These are phyloP conservation scores for Wickerhamiella sorbophila DNA, from an alignment of 805 yeast species.

Conservation along the genomic window DNA sequence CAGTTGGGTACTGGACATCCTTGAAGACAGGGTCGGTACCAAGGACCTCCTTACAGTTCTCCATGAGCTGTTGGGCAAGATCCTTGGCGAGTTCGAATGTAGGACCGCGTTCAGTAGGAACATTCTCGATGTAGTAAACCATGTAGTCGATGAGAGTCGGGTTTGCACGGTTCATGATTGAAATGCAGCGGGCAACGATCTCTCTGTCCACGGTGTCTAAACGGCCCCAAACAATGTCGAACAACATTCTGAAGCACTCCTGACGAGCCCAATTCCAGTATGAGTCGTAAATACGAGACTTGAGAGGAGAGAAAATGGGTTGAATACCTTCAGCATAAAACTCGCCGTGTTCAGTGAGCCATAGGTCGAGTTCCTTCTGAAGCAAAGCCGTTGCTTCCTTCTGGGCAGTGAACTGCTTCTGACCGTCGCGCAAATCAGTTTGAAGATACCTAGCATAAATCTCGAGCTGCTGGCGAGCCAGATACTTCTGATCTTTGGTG, in stretches of 20 bases:
- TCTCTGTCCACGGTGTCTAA: slow-evolving; percentile 85
- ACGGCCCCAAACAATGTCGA: slow-evolving; percentile 90
- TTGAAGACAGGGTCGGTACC: slow-evolving; percentile 82
- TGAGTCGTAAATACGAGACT: slow-evolving; percentile 92
- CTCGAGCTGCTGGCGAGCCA: slow-evolving; percentile 75
- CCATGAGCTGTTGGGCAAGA: slow-evolving; percentile 86
- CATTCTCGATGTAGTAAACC: slow-evolving; percentile 85
- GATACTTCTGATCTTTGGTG: slow-evolving; percentile 52
- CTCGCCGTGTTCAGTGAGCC: slow-evolving; percentile 88
- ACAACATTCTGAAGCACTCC: slow-evolving; percentile 85
- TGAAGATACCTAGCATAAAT: slow-evolving; percentile 89
- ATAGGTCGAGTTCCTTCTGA: slow-evolving; percentile 82
- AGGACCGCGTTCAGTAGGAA: slow-evolving; percentile 76
- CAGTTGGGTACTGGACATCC: slow-evolving; percentile 88
- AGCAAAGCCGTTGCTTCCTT: slow-evolving; percentile 71
- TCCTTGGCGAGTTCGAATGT: slow-evolving; percentile 82
- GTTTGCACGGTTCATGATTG: slow-evolving; percentile 94
- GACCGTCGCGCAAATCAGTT: slow-evolving; percentile 82
- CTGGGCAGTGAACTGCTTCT: slow-evolving; percentile 66
- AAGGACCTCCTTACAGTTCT: slow-evolving; percentile 80
- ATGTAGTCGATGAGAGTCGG: slow-evolving; percentile 87
- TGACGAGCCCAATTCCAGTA: slow-evolving; percentile 99
- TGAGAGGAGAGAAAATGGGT: slow-evolving; percentile 79
- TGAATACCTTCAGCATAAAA: slow-evolving; percentile 81
- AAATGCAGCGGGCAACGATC: slow-evolving; percentile 89